These are phyloP conservation scores for Verbena officinalis DNA, from an alignment of 257 asterid genomes.

Conservation along the genomic window DNA sequence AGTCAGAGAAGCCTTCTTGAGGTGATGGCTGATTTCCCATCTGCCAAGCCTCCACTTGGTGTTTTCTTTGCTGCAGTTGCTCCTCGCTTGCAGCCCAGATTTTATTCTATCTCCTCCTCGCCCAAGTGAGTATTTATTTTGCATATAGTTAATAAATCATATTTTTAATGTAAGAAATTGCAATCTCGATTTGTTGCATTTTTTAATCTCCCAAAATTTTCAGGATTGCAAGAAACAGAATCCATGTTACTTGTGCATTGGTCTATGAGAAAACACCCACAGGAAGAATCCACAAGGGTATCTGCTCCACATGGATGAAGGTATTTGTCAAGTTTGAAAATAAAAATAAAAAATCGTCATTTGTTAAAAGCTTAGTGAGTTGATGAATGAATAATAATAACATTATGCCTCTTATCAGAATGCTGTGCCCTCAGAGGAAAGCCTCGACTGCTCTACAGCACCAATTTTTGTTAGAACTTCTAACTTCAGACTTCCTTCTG, in stretches of 20 bases:
- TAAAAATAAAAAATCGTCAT: no score
- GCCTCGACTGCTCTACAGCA: constrained; percentile 75
- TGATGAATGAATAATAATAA: no score
- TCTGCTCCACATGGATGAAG: constrained; percentile 99
- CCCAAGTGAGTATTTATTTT: constrained; percentile 60
- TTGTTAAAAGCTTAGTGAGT: no score
- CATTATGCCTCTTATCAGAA: constrained; percentile 49
- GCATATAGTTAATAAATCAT: neutral
- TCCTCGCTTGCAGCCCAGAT: constrained; percentile 95
- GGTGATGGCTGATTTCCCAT: constrained; percentile 90
- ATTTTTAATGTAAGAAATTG: neutral
- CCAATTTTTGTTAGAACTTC: constrained; percentile 85
- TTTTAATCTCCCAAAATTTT: constrained; percentile 8
- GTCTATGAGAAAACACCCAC: constrained; percentile 86
- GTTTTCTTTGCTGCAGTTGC: constrained; percentile 96
- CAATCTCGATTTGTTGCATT: neutral
- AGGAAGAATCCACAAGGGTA: constrained; percentile 92
- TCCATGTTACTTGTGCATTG: constrained; percentile 92
- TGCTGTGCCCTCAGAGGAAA: constrained; percentile 75
- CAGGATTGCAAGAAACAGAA: constrained; percentile 78
- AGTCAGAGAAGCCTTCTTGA: constrained; percentile 90
- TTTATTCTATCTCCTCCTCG: constrained; percentile 95
- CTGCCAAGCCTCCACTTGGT: constrained; percentile 90
- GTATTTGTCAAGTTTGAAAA: constrained; percentile 42
- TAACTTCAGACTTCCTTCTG: constrained; percentile 89